Evolutionary conservation across 1,284 basidiomycete species (phyloP), one percentile per base, ranked within the genome.

Genomic region (Xanthoconium separans): DNA sequence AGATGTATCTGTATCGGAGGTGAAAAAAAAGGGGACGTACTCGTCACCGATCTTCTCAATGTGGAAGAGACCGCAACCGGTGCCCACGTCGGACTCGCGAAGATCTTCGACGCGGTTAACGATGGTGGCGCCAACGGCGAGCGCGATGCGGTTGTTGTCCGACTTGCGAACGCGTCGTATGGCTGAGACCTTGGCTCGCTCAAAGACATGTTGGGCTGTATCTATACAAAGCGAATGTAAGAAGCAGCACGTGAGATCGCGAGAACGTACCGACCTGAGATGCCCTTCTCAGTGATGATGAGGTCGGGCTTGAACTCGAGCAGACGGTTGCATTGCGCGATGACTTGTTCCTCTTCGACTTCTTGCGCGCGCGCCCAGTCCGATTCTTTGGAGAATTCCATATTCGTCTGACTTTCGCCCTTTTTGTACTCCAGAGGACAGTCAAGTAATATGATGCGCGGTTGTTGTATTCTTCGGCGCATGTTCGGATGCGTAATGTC

Each of bases 341-440:
- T 95, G 67, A 99, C 89, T 74, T 98, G 96, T 73, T 98, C 93
- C 75, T 99, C 96, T 76, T 99, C 96, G 59, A 98, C 94, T 71
- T 94, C 87, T 71, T 98, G 87, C 34, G 95, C 89, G 52, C 92
- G 78, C 59, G 90, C 89, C 93, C 95, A 99, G 71, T 99, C 95
- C 43, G 83, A 82, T 76, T 97, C 95, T 72, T 92, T 93, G 34
- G 88, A 88, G 64, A 99, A 95, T 76, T 99, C 96, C 77, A 99
- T 99, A 73, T 98, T 98, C 58, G 97, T 99, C 75, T 99, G 96
- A 58, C 83, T 88, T 77, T 99, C 97, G 43, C 96, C 96, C 81
- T 98, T 99, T 78, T 98, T 99, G 79, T 99, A 98, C 77, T 99
- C 97, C 53, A 98, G 76, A 16, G 96, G 94, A 74, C 95, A 99